A percentile compares a stretch with the other conserved stretches of the same genome.
Evolutionary conservation across 345 rosid species (phyloP).

Genomic region (Boechera retrofracta): DNA sequence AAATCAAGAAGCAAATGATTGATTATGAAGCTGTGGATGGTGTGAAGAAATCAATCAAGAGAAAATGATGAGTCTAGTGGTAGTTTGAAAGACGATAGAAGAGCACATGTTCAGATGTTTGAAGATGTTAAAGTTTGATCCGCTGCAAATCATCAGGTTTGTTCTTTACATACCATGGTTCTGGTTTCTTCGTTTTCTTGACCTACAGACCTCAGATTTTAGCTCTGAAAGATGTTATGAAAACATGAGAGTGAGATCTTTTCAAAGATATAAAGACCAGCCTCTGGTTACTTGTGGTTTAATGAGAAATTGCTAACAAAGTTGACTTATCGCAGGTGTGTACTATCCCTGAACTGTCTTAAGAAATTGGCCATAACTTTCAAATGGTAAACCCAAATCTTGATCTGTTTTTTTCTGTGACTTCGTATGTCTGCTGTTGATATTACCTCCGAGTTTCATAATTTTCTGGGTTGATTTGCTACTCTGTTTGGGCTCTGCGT

Average conservation of each 20-base stretch:
- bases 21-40: no score
- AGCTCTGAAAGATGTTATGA: background rate
- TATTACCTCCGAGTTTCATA: background rate
- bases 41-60: no score
- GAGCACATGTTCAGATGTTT: no score
- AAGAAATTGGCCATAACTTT: background rate
- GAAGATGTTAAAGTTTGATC: no score
- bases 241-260: background rate
- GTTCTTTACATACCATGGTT: no score
- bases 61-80: no score
- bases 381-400: background rate
- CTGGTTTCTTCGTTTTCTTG: background rate
- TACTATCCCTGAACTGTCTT: no score
- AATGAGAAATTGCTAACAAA: background rate
- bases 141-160: no score
- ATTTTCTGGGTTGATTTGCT: background rate
- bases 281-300: background rate
- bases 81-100: no score
- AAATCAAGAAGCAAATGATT: no score
- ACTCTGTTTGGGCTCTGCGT: background rate
- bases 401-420: background rate
- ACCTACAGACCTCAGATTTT: background rate
- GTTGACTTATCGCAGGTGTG: background rate
- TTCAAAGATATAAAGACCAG: background rate
- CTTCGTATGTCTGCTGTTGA: background rate